A percentile compares a stretch with the other conserved stretches of the same genome.
Evolutionary conservation across 2,329 filamentous ascomycete genomes (phyloP).

Genomic region (Lachnellula arida): DNA sequence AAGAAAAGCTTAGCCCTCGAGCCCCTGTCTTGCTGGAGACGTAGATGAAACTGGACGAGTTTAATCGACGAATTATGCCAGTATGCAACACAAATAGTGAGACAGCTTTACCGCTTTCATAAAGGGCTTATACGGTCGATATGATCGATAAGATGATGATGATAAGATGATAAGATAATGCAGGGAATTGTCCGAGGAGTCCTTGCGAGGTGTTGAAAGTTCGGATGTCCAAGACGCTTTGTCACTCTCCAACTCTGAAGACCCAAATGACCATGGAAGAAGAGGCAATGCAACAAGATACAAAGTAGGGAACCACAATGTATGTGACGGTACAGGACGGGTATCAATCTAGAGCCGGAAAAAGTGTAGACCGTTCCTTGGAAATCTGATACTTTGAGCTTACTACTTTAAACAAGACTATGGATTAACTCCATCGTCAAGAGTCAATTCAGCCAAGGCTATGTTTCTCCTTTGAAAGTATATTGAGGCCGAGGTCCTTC

Average conservation of each 20-base stretch:
- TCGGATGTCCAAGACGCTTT: not conserved
- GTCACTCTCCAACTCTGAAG: not conserved
- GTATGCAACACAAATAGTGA: constrained; percentile 20
- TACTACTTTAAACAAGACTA: no score
- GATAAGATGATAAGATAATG: not conserved
- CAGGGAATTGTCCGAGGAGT: constrained; percentile 2
- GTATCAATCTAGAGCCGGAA: not conserved
- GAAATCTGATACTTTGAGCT: not conserved
- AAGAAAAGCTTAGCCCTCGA: constrained; percentile 12
- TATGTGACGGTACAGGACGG: constrained; percentile 4
- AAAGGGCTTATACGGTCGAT: constrained; percentile 12
- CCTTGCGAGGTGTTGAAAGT: not conserved
- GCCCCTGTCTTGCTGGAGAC: constrained; percentile 22
- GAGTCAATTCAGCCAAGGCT: not conserved
- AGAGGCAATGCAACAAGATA: constrained; percentile 7
- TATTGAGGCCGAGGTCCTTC: not conserved
- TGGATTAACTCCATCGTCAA: not conserved
- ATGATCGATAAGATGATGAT: constrained; percentile 4
- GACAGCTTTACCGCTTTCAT: constrained; percentile 7
- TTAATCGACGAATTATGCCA: constrained; percentile 21
- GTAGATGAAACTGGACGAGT: constrained; percentile 24
- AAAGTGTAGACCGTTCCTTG: not conserved
- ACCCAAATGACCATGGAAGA: constrained; percentile 1
- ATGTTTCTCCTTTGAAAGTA: not conserved
- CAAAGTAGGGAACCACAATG: constrained; percentile 3